A percentile compares a stretch with the other conserved stretches of the same genome.
Conservation (phyloP, 768 basidiomycete genomes). For the Rhodosporidiobolus odoratus region DNA sequence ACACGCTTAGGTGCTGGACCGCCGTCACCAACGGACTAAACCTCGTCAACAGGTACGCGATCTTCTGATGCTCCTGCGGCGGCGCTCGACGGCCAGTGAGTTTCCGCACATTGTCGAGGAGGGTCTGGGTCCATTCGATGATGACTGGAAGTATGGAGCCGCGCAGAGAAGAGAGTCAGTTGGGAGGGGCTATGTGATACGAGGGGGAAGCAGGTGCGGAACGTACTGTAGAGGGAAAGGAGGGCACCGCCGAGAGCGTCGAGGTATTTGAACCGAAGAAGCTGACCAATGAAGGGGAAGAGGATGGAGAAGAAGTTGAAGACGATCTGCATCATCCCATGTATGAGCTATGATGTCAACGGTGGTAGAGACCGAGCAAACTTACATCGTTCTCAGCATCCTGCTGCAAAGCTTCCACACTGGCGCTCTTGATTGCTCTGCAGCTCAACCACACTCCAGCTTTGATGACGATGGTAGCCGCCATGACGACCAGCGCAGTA, state of each 20-base stretch:
- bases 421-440: conserved; percentile 36
- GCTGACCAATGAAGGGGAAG: conserved; percentile 44
- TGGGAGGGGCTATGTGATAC: not conserved
- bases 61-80: conserved; percentile 36
- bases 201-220: not conserved
- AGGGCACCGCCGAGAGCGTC: conserved; percentile 50
- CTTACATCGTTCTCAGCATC: conserved; percentile 50
- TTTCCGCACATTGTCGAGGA: conserved; percentile 47
- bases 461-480: conserved; percentile 48
- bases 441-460: conserved; percentile 26
- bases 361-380: not conserved
- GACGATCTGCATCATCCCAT: conserved; percentile 17
- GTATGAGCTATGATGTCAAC: not conserved
- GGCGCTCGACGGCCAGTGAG: conserved; percentile 43
- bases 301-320: conserved; percentile 50
- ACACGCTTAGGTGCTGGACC: conserved; percentile 46
- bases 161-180: not conserved
- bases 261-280: conserved; percentile 44
- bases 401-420: conserved; percentile 49
- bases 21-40: conserved; percentile 48
- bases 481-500: conserved; percentile 42
- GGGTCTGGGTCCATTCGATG: conserved; percentile 47
- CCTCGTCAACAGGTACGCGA: conserved; percentile 48
- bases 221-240: conserved; percentile 46
- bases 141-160: conserved; percentile 31